Base-by-base conservation (phyloP, 805 yeast genomes). In the Groenewaldozyma tartarivorans region DNA sequence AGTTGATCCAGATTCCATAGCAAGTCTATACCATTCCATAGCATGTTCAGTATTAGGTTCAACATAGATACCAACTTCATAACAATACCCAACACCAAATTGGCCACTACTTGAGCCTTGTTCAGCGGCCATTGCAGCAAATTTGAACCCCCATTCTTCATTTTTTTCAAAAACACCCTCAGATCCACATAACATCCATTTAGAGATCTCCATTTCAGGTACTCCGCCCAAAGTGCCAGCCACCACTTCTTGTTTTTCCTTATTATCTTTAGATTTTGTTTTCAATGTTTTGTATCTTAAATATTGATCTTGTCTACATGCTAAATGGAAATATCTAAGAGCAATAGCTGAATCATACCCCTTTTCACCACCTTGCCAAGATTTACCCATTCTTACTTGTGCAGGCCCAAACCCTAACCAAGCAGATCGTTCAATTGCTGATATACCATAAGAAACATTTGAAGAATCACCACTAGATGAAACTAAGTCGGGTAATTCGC, bases 161-260 rank as follows among this genome's bases (percentile, higher is more conserved):
- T 77, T 77, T 5, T 71, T 68, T 33, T 62, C 61, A 33, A 81
- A 56, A 1, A 74, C 62, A 2, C 68, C 74, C 11, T 67, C 66
- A 2, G 75, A 76, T 2, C 94, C 94, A 0, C 86, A 77, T 9
- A 81, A 67, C 50, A 78, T 75, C 88, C 90, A 81, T 36, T 64
- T 63, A 32, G 64, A 56, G 13, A 66, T 46, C 47, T 63, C 69
- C 35, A 62, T 57, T 39, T 61, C 66, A 1, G 64, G 56, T n/a
- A 51, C 53, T 7, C 68, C 67, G 0, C 38, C 41, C 13, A 49
- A 44, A 6, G 52, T 38, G 9, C 43, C 41, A 16, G 37, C 42
- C 7, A n/a, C 3, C n/a, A 11, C 20, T 9, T 17, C 37, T 7
- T 37, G 24, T 18, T 35, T 40, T 5, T 42, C 45, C 11, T 38